These are phyloP conservation scores for Cryptomeria japonica DNA, from an alignment of 75 land plant species.

Conservation along the genomic window DNA sequence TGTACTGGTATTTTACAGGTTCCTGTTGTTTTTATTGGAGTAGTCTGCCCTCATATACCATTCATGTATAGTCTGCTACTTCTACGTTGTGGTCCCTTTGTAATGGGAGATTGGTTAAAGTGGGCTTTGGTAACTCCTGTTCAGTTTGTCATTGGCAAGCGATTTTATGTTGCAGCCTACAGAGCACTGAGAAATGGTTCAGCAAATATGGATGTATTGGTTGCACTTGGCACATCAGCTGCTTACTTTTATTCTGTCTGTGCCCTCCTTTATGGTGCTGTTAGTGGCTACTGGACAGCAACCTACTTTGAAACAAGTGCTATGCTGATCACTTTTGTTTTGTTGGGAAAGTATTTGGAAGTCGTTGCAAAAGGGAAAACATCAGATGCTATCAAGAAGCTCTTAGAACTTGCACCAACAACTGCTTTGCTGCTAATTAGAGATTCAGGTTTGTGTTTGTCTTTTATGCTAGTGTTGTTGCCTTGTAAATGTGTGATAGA, in stretches of 20 bases:
- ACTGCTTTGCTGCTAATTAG: slow-evolving; percentile 70
- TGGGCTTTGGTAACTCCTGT: slow-evolving; percentile 87
- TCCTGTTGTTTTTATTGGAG: slow-evolving; percentile 75
- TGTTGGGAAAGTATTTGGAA: slow-evolving; percentile 93
- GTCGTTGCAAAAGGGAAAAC: slow-evolving; percentile 94
- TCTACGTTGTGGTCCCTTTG: slow-evolving; percentile 82
- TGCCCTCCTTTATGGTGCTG: slow-evolving; percentile 86
- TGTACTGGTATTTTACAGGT: slow-evolving; percentile 44
- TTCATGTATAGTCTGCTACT: slow-evolving; percentile 49
- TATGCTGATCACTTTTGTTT: slow-evolving; percentile 91
- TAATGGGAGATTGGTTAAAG: slow-evolving; percentile 82
- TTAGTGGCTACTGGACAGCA: slow-evolving; percentile 65
- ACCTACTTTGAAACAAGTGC: slow-evolving; percentile 97
- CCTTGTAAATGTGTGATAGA: neutral
- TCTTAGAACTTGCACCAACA: slow-evolving; percentile 89
- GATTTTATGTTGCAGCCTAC: slow-evolving; percentile 91
- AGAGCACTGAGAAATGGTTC: slow-evolving; percentile 79
- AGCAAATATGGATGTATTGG: slow-evolving; percentile 97
- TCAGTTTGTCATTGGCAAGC: slow-evolving; percentile 83
- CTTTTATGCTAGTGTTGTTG: neutral
- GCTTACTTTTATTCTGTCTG: slow-evolving; percentile 87
- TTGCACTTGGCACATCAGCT: slow-evolving; percentile 86
- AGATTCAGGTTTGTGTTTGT: slow-evolving; percentile 54
- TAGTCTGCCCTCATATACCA: slow-evolving; percentile 75
- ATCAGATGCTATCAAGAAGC: slow-evolving; percentile 91